phyloP scores from a whole-genome alignment of 1,284 basidiomycete genomes.

The Pyrrhoderma noxium region DNA sequence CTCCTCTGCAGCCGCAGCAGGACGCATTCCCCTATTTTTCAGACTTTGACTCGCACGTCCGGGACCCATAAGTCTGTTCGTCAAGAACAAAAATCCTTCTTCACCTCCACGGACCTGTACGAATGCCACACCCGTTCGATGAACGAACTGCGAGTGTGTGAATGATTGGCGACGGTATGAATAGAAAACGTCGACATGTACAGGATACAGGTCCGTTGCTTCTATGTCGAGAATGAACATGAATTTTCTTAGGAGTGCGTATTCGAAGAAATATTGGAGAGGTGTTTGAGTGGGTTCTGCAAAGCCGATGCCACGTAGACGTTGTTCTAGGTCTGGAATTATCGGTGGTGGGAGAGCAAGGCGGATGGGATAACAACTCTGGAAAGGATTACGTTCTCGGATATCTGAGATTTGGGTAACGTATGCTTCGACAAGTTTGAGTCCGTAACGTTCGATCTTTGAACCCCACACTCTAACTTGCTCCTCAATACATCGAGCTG shows the following conservation, averaged over 20 bases:
- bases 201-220: constrained; percentile 67
- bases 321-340: constrained; percentile 60
- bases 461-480: constrained; percentile 80
- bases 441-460: constrained; percentile 83
- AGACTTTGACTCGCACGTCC: constrained; percentile 50
- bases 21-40: constrained; percentile 44
- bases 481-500: constrained; percentile 88
- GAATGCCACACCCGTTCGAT: constrained; percentile 80
- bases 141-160: constrained; percentile 83
- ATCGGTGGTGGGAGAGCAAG: constrained; percentile 68
- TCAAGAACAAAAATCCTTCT: constrained; percentile 80
- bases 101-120: constrained; percentile 77
- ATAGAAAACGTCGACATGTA: constrained; percentile 79
- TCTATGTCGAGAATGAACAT: constrained; percentile 87
- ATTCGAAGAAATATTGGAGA: constrained; percentile 71
- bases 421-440: constrained; percentile 89
- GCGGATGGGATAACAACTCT: constrained; percentile 77
- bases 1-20: constrained; percentile 47
- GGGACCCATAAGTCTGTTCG: constrained; percentile 73
- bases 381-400: constrained; percentile 76
- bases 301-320: constrained; percentile 37
- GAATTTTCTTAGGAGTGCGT: constrained; percentile 67
- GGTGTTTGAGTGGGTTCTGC: constrained; percentile 31
- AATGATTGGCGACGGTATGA: constrained; percentile 77
- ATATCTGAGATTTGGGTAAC: constrained; percentile 84